These are phyloP conservation scores for Phytophthora pini DNA, from an alignment of 352 stramenopile genomes.

Conservation along the genomic window DNA sequence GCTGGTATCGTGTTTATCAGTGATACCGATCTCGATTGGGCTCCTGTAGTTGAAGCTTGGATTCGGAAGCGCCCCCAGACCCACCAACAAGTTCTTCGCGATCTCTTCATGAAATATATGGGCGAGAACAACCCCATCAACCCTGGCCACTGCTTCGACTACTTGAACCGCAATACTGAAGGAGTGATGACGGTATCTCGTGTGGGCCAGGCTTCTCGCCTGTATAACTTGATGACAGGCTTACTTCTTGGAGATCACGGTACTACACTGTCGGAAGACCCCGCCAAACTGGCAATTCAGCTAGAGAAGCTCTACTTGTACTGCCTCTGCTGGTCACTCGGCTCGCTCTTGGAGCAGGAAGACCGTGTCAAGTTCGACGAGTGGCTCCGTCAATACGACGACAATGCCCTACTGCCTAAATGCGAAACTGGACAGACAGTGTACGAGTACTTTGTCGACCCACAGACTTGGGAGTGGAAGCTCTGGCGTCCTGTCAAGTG, in stretches of 20 bases:
- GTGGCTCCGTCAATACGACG: conserved; percentile 94
- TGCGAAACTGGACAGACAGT: conserved; percentile 88
- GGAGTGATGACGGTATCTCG: conserved; percentile 96
- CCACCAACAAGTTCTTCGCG: conserved; percentile 90
- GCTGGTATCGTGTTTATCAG: conserved; percentile 99
- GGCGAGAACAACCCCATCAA: conserved; percentile 94
- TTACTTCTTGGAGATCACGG: conserved; percentile 89
- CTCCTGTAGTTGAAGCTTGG: conserved; percentile 96
- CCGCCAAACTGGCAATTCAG: conserved; percentile 72
- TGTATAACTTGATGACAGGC: conserved; percentile 92
- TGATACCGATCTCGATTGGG: conserved; percentile 98
- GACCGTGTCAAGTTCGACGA: conserved; percentile 96
- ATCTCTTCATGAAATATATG: conserved; percentile 97
- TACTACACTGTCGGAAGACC: conserved; percentile 69
- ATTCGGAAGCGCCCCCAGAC: conserved; percentile 90
- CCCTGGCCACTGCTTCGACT: conserved; percentile 96
- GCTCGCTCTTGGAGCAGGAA: conserved; percentile 95
- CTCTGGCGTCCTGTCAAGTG: conserved; percentile 95
- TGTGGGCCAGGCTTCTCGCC: conserved; percentile 79
- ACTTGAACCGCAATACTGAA: conserved; percentile 93
- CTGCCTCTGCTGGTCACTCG: conserved; percentile 96
- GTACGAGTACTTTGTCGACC: conserved; percentile 95
- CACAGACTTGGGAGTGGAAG: conserved; percentile 94
- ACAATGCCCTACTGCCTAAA: conserved; percentile 92
- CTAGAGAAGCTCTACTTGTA: conserved; percentile 98